Conservation (phyloP, 129 eudicot species). For the Chrysanthemum makinoi region DNA sequence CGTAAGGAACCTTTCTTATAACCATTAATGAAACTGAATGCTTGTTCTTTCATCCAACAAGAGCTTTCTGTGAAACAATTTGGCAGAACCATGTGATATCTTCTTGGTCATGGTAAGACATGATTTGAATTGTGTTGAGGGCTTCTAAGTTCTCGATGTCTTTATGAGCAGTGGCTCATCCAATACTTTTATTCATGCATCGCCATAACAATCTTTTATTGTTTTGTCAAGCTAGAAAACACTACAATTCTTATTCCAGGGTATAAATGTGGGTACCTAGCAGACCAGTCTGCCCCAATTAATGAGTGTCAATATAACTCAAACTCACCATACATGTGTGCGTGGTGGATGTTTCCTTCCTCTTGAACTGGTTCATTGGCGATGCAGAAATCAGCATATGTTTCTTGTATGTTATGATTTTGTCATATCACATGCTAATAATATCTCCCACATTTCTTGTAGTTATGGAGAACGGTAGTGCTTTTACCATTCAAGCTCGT, state of each 20-base stretch:
- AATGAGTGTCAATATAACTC: background rate
- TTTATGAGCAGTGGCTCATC: background rate
- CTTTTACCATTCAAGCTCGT: constrained; percentile 75
- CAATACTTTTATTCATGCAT: background rate
- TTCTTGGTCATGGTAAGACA: no score
- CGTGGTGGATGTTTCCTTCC: background rate
- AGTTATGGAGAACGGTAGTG: constrained; percentile 66
- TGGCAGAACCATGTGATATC: no score
- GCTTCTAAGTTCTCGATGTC: background rate
- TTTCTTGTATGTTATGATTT: background rate
- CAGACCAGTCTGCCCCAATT: background rate
- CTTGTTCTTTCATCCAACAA: no score
- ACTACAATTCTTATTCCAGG: background rate
- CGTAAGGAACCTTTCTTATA: no score
- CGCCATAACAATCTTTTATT: no score
- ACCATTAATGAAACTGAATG: no score
- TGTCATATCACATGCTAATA: background rate
- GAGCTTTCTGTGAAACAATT: no score
- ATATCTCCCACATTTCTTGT: constrained; percentile 15
- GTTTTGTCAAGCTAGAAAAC: background rate
- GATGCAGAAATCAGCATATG: background rate
- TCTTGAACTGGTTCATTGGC: background rate
- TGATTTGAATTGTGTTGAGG: background rate
- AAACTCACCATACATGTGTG: background rate
- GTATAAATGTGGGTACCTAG: background rate